Evolutionary conservation across 768 basidiomycete genomes (phyloP).

Genomic region (Amanita inopinata): DNA sequence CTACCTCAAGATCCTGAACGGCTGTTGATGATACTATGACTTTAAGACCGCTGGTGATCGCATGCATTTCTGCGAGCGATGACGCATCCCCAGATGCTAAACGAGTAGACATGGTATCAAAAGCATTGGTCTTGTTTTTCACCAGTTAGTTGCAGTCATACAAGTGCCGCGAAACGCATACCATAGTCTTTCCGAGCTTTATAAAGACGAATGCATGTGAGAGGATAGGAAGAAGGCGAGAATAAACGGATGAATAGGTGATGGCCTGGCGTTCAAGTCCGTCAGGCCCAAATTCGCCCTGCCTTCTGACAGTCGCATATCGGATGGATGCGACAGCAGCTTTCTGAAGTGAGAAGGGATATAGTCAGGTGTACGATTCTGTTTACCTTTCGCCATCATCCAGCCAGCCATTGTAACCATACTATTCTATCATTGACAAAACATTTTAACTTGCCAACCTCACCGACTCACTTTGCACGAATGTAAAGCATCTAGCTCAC

Average conservation of each 20-base stretch:
- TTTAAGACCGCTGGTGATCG: conserved; percentile 62
- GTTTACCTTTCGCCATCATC: conserved; percentile 53
- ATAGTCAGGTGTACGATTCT: neutral
- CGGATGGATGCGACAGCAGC: conserved; percentile 58
- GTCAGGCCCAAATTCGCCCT: conserved; percentile 41
- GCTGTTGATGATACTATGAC: conserved; percentile 42
- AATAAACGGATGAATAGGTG: conserved; percentile 62
- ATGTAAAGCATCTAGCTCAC: conserved; percentile 56
- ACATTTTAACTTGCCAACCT: neutral
- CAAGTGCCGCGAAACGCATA: conserved; percentile 19
- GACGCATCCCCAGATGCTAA: conserved; percentile 49
- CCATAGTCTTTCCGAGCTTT: conserved; percentile 48
- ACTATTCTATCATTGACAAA: conserved; percentile 21
- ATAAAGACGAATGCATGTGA: conserved; percentile 64
- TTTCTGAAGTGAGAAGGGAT: conserved; percentile 12
- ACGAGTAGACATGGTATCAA: conserved; percentile 36
- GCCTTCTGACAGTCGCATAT: conserved; percentile 64
- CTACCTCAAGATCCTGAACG: conserved; percentile 51
- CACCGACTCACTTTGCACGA: conserved; percentile 41
- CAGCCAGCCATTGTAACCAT: conserved; percentile 59
- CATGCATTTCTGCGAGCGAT: conserved; percentile 64
- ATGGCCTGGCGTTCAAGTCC: conserved; percentile 61
- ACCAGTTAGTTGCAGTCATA: neutral
- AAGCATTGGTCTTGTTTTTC: conserved; percentile 33
- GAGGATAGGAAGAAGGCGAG: conserved; percentile 62